Conservation (phyloP, 2,329 filamentous ascomycete species). For the Xylaria arbuscula region DNA sequence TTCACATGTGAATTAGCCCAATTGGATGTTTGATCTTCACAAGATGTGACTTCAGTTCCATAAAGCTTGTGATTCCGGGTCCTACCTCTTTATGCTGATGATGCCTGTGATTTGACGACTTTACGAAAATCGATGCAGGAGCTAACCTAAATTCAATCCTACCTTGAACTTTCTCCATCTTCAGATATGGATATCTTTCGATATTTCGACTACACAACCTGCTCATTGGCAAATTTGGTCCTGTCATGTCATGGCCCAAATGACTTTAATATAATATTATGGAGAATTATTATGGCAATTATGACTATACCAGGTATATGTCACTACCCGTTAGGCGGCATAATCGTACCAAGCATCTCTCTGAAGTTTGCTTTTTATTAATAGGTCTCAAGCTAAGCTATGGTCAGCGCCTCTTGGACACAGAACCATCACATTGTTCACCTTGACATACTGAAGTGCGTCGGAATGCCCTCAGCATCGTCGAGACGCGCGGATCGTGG, state of each 20-base stretch:
- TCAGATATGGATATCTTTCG: too few relatives aligned
- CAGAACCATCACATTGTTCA: constrained; percentile 12
- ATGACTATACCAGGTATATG: background rate
- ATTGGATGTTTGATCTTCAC: background rate
- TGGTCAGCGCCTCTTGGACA: constrained; percentile 16
- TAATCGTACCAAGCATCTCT: background rate
- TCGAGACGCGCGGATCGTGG: background rate
- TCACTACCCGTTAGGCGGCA: constrained; percentile 8
- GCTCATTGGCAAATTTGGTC: too few relatives aligned
- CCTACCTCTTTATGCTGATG: background rate
- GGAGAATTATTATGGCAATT: background rate
- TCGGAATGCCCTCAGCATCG: background rate
- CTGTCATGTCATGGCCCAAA: background rate
- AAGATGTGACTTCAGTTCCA: background rate
- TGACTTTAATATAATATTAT: background rate
- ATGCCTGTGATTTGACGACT: background rate
- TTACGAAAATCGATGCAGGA: background rate
- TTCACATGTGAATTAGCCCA: constrained; percentile 31
- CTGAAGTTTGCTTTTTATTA: constrained; percentile 30
- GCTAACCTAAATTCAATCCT: too few relatives aligned
- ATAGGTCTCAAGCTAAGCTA: constrained; percentile 22
- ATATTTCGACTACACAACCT: too few relatives aligned
- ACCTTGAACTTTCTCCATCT: too few relatives aligned
- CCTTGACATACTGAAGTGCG: background rate
- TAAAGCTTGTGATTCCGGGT: constrained; percentile 7